Conservation (phyloP, 1,284 basidiomycete genomes). For the Puccinia polysora region DNA sequence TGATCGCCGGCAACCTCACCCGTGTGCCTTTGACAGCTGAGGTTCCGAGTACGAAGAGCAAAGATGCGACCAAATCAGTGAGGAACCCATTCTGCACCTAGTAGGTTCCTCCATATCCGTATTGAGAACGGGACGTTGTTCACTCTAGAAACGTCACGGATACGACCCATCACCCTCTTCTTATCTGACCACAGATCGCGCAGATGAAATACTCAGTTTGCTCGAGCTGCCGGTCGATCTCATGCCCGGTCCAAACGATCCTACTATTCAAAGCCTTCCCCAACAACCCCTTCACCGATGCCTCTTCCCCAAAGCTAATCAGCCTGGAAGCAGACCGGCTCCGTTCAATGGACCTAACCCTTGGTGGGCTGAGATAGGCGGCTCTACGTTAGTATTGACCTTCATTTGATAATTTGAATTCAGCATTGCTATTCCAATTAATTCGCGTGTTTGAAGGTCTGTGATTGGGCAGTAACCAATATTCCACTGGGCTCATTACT, state of each 20-base stretch:
- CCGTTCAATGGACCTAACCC: conserved; percentile 85
- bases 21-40: conserved; percentile 23
- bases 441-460: too few species aligned
- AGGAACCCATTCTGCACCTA: background rate
- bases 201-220: conserved; percentile 70
- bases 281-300: conserved; percentile 88
- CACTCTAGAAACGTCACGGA: conserved; percentile 58
- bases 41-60: background rate
- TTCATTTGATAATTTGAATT: conserved; percentile 52
- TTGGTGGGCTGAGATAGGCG: conserved; percentile 65
- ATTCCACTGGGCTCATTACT: too few species aligned
- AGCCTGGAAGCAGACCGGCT: conserved; percentile 60
- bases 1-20: conserved; percentile 84
- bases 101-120: background rate
- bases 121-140: background rate
- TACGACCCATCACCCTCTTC: conserved; percentile 65
- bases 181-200: conserved; percentile 66
- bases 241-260: conserved; percentile 79
- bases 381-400: conserved; percentile 52
- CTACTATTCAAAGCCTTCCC: conserved; percentile 79
- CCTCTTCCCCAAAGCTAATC: conserved; percentile 68
- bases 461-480: too few species aligned
- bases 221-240: conserved; percentile 72
- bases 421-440: background rate
- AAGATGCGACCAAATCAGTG: background rate